Conservation (phyloP, 2,329 filamentous ascomycete genomes). For the Balansia obtecta region DNA sequence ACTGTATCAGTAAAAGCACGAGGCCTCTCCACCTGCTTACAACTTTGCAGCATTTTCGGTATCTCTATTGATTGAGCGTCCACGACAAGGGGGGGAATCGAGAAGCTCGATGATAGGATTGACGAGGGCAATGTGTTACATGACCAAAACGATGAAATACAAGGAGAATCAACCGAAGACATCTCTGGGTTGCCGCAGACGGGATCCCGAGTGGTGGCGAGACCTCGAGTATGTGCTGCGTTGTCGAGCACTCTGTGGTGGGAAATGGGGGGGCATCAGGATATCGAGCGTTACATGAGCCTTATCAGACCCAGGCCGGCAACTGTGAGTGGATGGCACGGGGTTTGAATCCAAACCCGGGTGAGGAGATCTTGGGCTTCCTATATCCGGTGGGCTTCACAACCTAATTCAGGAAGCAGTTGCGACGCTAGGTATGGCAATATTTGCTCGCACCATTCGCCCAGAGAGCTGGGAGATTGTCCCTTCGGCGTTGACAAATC, state of each 20-base stretch:
- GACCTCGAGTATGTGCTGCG: conserved; percentile 5
- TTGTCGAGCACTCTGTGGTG: conserved; percentile 12
- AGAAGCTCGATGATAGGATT: conserved; percentile 9
- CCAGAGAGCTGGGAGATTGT: background rate
- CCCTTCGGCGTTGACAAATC: background rate
- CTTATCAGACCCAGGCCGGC: conserved; percentile 15
- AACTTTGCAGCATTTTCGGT: background rate
- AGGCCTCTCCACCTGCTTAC: background rate
- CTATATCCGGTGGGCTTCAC: background rate
- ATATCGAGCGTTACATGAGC: conserved; percentile 11
- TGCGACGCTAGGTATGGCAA: background rate
- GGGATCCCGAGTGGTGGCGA: conserved; percentile 10
- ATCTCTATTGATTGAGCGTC: background rate
- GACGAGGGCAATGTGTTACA: conserved; percentile 10
- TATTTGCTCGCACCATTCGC: background rate
- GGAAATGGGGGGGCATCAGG: too few relatives aligned
- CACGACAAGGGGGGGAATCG: conserved; percentile 7
- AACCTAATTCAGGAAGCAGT: background rate
- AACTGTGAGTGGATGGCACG: conserved; percentile 11
- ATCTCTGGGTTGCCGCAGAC: conserved; percentile 5
- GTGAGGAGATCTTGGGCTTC: background rate
- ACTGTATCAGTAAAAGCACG: too few relatives aligned
- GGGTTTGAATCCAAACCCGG: background rate
- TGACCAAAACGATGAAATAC: conserved; percentile 8
- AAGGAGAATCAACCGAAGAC: conserved; percentile 6